phyloP scores from a whole-genome alignment of 83 land plant genomes.

The Picea engelmannii region DNA sequence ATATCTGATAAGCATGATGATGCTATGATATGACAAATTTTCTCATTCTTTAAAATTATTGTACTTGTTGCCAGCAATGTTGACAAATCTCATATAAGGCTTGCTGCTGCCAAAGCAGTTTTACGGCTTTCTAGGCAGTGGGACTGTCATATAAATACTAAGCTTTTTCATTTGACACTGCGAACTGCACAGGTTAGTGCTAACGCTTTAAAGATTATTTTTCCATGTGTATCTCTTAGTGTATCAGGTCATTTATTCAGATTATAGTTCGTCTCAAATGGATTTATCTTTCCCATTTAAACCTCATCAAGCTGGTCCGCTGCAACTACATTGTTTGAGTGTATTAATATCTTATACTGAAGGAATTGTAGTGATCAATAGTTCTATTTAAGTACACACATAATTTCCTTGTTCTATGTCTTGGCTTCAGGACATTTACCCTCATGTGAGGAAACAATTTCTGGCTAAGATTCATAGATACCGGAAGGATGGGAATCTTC shows the following conservation, averaged over 20 bases:
- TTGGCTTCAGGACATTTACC: conserved; percentile 40
- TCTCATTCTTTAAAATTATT: conserved; percentile 5
- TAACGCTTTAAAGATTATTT: neutral
- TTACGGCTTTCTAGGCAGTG: conserved; percentile 66
- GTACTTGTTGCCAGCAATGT: conserved; percentile 44
- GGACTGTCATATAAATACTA: conserved; percentile 61
- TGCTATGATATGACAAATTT: neutral
- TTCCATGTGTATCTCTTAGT: neutral
- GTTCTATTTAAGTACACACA: conserved; percentile 5
- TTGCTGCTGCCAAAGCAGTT: conserved; percentile 73
- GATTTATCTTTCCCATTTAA: no score
- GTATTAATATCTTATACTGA: neutral
- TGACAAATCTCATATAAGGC: conserved; percentile 73
- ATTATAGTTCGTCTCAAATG: no score
- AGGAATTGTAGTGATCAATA: neutral
- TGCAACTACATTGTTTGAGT: neutral
- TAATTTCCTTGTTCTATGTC: neutral
- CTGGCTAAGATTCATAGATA: conserved; percentile 66
- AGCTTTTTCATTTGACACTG: conserved; percentile 56
- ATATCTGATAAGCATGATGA: neutral
- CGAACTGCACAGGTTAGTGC: conserved; percentile 54
- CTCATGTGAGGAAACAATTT: conserved; percentile 56
- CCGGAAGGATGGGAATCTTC: conserved; percentile 51
- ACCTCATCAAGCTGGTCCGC: no score
- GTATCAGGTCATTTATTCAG: no score